Base-by-base conservation (phyloP, 306 rosid genomes). In the Glycine soja region DNA sequence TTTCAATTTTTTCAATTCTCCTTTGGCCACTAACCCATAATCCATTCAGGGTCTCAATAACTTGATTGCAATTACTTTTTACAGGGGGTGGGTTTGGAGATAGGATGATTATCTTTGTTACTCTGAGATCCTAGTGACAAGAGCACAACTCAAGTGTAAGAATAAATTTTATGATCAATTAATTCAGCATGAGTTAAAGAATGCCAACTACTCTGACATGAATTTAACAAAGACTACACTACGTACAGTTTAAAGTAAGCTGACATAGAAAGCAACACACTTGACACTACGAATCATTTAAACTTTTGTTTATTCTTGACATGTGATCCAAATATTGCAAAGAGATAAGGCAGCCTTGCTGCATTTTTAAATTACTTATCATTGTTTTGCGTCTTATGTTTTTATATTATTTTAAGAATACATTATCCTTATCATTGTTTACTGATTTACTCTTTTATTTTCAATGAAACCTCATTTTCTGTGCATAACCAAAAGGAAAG, bases 401-500 rank as follows among this genome's bases (percentile, higher is more conserved):
- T 53, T 19, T 53, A 18, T 36, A 15, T 36, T 1, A 53, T 36
- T 53, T 45, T 47, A 19, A 34, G 36, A 3, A 34, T 34, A 34
- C 3, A 34, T 34, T 36, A 72, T 52, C 76, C 62, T 36, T 12
- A 38, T 9, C 3, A 2, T 14, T n/a, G 34, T 53, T 5, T 8
- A n/a, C 15, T 52, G 30, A 52, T 53, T 5, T 8, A n/a, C 15
- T 52, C 77, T 10, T 53, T n/a, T 34, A 11, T 73, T 47, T 57
- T 73, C 48, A 52, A 73, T 7, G 79, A 52, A 72, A 81, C 9
- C 15, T 72, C 59, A 24, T 72, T 62, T 64, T 63, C 69, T 64
- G 40, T 10, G 64, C 40, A 73, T 54, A 34, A 80, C 18, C 47
- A 50, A 32, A 34, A 34, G 36, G 36, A 34, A 34, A 50, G 64